Evolutionary conservation across 805 yeast species (phyloP).

Genomic region (Candida wancherniae): DNA sequence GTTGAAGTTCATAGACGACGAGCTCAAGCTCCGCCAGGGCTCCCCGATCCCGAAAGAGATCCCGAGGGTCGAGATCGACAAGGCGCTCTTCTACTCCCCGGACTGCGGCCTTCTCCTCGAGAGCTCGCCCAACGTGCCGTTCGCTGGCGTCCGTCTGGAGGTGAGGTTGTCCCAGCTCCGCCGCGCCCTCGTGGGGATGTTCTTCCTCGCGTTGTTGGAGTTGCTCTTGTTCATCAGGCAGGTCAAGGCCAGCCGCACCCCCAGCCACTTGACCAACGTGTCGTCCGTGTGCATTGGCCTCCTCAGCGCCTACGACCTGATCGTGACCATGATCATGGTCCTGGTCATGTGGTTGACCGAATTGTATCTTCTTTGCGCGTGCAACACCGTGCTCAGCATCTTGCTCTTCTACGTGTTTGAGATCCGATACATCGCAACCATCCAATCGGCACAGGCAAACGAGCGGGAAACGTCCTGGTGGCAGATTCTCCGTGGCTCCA

Average conservation of each 20-base stretch:
- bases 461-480: slow-evolving; percentile 64
- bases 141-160: slow-evolving; percentile 58
- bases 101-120: slow-evolving; percentile 69
- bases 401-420: slow-evolving; percentile 71
- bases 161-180: slow-evolving; percentile 35
- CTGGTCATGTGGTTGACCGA: slow-evolving; percentile 47
- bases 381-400: slow-evolving; percentile 65
- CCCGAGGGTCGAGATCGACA: slow-evolving; percentile 52
- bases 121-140: slow-evolving; percentile 13
- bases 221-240: slow-evolving; percentile 59
- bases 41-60: slow-evolving; percentile 54
- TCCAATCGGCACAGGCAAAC: slow-evolving; percentile 66
- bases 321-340: slow-evolving; percentile 57
- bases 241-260: slow-evolving; percentile 68
- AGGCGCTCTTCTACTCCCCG: slow-evolving; percentile 74
- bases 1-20: slow-evolving; percentile 62
- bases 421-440: slow-evolving; percentile 63
- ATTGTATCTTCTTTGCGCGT: slow-evolving; percentile 61
- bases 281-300: slow-evolving; percentile 53
- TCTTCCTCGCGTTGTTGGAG: slow-evolving; percentile 44
- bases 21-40: slow-evolving; percentile 69
- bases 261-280: slow-evolving; percentile 71
- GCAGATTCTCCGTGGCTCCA: slow-evolving; percentile 59
- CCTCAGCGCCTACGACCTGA: slow-evolving; percentile 67
- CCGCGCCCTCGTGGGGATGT: slow-evolving; percentile 40